Conservation (phyloP, 139 green algal genomes). For the Pycnococcus provasolii region DNA sequence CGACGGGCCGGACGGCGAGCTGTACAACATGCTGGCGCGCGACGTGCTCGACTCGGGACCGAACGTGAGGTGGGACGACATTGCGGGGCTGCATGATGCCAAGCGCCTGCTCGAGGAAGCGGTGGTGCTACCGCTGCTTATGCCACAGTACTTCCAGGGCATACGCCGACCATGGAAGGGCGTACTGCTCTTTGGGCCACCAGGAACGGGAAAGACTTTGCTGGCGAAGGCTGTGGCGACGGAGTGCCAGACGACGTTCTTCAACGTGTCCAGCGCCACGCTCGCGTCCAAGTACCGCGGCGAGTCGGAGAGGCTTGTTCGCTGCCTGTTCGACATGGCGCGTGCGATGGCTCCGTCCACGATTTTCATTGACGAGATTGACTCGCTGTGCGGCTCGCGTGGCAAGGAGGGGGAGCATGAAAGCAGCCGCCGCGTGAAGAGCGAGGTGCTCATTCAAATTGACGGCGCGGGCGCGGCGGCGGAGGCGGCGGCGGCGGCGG, state of each 20-base stretch:
- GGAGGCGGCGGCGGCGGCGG: not conserved
- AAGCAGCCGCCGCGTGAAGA: slow-evolving; percentile 25
- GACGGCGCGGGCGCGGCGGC: slow-evolving; percentile 22
- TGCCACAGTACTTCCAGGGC: slow-evolving; percentile 80
- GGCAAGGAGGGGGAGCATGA: slow-evolving; percentile 29
- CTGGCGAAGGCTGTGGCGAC: slow-evolving; percentile 68
- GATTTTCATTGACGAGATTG: slow-evolving; percentile 34
- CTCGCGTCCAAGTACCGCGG: slow-evolving; percentile 56
- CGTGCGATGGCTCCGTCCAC: slow-evolving; percentile 15
- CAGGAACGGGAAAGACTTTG: slow-evolving; percentile 73
- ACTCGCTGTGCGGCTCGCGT: slow-evolving; percentile 21
- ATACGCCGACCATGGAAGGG: slow-evolving; percentile 82
- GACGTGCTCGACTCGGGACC: slow-evolving; percentile 68
- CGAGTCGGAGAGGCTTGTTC: slow-evolving; percentile 62
- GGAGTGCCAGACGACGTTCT: slow-evolving; percentile 72
- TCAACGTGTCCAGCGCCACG: slow-evolving; percentile 66
- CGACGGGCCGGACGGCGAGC: slow-evolving; percentile 56
- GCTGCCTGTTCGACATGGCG: slow-evolving; percentile 57
- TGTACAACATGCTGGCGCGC: slow-evolving; percentile 53
- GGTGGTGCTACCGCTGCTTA: slow-evolving; percentile 68
- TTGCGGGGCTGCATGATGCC: slow-evolving; percentile 64
- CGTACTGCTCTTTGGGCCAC: slow-evolving; percentile 76
- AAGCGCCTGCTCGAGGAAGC: slow-evolving; percentile 87
- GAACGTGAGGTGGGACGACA: slow-evolving; percentile 58
- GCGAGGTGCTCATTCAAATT: slow-evolving; percentile 33